Base-by-base conservation (phyloP, 495 filamentous ascomycete species). In the Platismatia glauca region DNA sequence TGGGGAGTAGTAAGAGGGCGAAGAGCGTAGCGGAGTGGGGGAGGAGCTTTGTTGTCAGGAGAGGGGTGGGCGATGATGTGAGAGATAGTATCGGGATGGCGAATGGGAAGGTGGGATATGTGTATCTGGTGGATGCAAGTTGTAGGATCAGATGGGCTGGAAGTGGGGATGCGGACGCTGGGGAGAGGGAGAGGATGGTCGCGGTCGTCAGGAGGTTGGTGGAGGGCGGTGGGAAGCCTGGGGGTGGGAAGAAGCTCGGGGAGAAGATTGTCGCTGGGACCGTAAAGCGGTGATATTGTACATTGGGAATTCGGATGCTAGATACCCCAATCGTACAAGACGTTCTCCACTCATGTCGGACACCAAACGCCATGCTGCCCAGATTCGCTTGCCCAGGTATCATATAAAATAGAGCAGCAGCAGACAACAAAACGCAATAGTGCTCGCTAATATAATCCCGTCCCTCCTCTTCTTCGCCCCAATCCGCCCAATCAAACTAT, bases 121-220 rank as follows among this genome's bases (percentile, higher is more conserved):
- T 91, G 33, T 99, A 96, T 76, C 78, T 99, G 60, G 73, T 99
- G 62, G 94, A 99, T 76, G 77, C 83, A 67, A 76, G 90, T 55
- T 95, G 90, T 75, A 86, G 82, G 75, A 97, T 99, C 63, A 82
- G 94, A 39, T 99, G 94, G 94, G 94, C 93, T 0, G 94, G 89
- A 5, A 92, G 90, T 73, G 94, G 90, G n/a, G 72, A 77, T 44
- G 87, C 89, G 18, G 79, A 85, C 53, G 78, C 74, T 7, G 80
- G 78, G 24, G 94, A 97, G 78, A 81, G 80, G 71, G 83, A 87
- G 59, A 81, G 83, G 5, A 68, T 99, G 67, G 84, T 86, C 12
- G 86, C 78, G 67, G 88, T 88, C 1, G 59, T 91, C 56, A 78
- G 71, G 71, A 85, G 82, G 71, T 74, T 98, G 61, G 70, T 89